Base-by-base conservation (phyloP, 1,284 basidiomycete species). In the Irpex sp. region DNA sequence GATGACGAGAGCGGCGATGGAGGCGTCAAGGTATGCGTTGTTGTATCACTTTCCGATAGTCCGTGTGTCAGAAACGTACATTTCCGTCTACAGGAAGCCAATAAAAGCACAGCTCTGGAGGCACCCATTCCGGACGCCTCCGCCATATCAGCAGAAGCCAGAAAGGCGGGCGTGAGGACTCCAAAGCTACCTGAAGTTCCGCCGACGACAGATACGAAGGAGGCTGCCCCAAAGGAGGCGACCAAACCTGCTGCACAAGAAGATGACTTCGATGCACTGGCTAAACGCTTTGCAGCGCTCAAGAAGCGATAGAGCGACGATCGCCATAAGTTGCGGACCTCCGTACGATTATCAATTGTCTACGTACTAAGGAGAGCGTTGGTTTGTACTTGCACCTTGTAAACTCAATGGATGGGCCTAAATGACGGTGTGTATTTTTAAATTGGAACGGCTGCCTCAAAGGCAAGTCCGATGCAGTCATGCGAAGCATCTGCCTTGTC, bases 231-330 rank as follows among this genome's bases (percentile, higher is more conserved):
- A 17, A 70, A 66, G 47, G 52, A 38, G 5, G 36, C 21, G 2
- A 64, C 71, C 9, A 72, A 71, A 61, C 60, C 67, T 37, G 62
- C 73, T 52, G 73, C 73, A 56, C 75, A 77, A 59, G 81, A 85
- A 71, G 88, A 94, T 68, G 90, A 91, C 65, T 92, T 93, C 69
- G 86, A 88, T 51, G 79, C 83, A 9, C 77, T 94, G 59, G 77
- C 85, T 57, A 86, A 84, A 74, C 85, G 92, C 62, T 94, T 94
- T 70, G 90, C 89, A 64, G 89, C 85, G 34, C 75, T 94, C 69
- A 94, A 93, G 79, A 92, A 90, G 76, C 84, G 84, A 56, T 93
- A 56, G 26, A 36, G 11, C 15, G 54, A 56, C 49, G 19, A 51
- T 51, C 8, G 7, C 19, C 17, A 2, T 2, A n/a, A 51, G 17